Evolutionary conservation across 148 eudicot genomes (phyloP), one percentile per base, ranked within the genome.

Genomic region (Limonium bicolor): DNA sequence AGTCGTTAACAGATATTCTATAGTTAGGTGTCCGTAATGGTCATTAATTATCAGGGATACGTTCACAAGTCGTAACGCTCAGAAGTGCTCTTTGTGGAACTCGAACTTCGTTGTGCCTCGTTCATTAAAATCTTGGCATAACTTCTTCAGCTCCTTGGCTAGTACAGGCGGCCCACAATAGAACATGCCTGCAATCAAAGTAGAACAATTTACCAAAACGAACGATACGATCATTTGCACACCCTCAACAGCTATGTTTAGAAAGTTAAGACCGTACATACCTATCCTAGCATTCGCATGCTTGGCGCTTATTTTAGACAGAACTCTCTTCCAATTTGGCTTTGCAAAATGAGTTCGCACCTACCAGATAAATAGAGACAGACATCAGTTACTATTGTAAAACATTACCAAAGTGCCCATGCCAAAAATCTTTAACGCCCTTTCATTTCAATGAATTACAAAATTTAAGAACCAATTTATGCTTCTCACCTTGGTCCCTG

Each of bases 321-420:
- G 55, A 11, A 90, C 95, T 59, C 78, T 90, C 71, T 81, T 84
- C 99, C 99, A 85, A 38, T 90, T 84, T 42, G 99, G 99, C 66
- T 67, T 90, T 9, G 93, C 99, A 58, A 90, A 90, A 71, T 84
- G 99, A 3, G 99, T 90, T 25, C 93, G 67, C 29, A 85, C 95
- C 97, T 90, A 70, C 17, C 31, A 34, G 49, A n/a, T 28, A 58
- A 51, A 41, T 8, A 22, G 32, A 16, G 29, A 33, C 3, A 2
- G 20, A 17, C 8, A 27, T 2, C 21, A n/a, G n/a, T n/a, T n/a
- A n/a, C n/a, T n/a, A n/a, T n/a, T n/a, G n/a, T n/a, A n/a, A n/a
- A n/a, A n/a, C n/a, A n/a, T n/a, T n/a, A n/a, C n/a, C n/a, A n/a
- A n/a, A n/a, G n/a, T n/a, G n/a, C n/a, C n/a, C n/a, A n/a, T n/a